Evolutionary conservation across 176 grass and related monocot species (phyloP).

Genomic region (Avena eriantha): DNA sequence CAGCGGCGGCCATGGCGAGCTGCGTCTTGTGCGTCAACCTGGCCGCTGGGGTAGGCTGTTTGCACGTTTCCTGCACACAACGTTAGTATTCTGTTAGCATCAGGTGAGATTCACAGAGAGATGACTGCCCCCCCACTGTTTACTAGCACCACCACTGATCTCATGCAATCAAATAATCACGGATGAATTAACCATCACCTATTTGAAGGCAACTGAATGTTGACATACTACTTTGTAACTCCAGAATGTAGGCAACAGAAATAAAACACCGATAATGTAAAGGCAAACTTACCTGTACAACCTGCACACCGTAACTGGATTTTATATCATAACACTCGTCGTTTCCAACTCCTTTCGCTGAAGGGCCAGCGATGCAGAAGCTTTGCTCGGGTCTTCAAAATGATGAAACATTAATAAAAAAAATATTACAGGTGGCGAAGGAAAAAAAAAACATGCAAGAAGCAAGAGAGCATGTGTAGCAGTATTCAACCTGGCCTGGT

Average conservation of each 20-base stretch:
- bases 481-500: constrained; percentile 81
- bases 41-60: constrained; percentile 40
- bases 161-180: neutral
- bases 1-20: constrained; percentile 71
- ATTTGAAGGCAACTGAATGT: neutral
- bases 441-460: neutral
- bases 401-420: constrained; percentile 43
- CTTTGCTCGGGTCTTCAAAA: constrained; percentile 88
- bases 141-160: neutral
- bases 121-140: neutral
- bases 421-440: neutral
- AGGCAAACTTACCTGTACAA: constrained; percentile 75
- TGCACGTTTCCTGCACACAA: constrained; percentile 71
- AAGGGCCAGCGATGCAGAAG: constrained; percentile 89
- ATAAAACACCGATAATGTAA: neutral
- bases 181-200: neutral
- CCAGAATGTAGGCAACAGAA: neutral
- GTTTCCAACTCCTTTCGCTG: constrained; percentile 73
- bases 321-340: constrained; percentile 82
- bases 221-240: neutral
- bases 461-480: neutral
- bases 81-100: neutral
- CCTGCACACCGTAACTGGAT: constrained; percentile 91
- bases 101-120: neutral
- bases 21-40: constrained; percentile 70